These are phyloP conservation scores for Leishmania gerbilli DNA, from an alignment of 208 protist genomes.

Conservation along the genomic window DNA sequence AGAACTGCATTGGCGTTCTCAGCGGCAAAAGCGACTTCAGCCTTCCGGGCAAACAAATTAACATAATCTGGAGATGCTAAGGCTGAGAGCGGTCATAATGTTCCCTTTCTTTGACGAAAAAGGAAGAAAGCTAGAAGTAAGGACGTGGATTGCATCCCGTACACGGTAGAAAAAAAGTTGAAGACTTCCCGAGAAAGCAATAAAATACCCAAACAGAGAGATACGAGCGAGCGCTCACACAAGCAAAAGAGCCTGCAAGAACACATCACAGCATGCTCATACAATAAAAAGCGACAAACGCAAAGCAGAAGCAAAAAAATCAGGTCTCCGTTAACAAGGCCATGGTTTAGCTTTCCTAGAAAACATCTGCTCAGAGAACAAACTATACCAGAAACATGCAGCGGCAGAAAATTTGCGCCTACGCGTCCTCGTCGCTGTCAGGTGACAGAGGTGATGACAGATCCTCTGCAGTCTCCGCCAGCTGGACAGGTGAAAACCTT, in stretches of 20 bases:
- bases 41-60: too few species aligned
- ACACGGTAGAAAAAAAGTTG: neutral
- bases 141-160: neutral
- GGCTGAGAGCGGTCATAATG: too few species aligned
- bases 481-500: constrained; percentile 15
- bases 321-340: too few species aligned
- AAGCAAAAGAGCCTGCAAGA: neutral
- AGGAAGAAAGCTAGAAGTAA: neutral
- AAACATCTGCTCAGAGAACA: neutral
- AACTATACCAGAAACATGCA: neutral
- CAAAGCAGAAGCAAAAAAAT: neutral
- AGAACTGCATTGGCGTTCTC: neutral
- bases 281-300: neutral
- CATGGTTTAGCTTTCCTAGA: neutral
- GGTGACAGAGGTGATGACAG: constrained; percentile 2
- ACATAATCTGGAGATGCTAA: neutral
- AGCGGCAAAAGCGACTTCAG: neutral
- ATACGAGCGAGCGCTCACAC: neutral
- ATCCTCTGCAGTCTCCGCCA: constrained; percentile 5
- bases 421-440: neutral
- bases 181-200: neutral
- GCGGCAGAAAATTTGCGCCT: neutral
- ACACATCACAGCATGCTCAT: neutral
- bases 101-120: neutral
- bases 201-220: neutral